Conservation (phyloP, 805 yeast genomes). For the Suhomyces sp. region DNA sequence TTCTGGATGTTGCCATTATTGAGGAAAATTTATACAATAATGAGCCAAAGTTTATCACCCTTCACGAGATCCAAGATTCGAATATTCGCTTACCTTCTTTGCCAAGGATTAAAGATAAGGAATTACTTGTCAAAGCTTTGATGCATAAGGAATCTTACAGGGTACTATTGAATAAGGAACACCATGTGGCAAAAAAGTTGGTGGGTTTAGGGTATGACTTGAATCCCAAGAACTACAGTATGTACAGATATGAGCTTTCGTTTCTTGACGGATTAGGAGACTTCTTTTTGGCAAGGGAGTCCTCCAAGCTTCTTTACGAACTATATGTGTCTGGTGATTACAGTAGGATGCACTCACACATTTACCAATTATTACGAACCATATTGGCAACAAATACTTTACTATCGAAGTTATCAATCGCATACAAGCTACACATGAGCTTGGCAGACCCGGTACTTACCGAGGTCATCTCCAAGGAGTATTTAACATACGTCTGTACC, state of each 20-base stretch:
- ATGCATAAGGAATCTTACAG: slow-evolving; percentile 38
- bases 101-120: slow-evolving; percentile 29
- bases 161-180: slow-evolving; percentile 26
- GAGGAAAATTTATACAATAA: slow-evolving; percentile 20
- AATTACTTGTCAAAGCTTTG: slow-evolving; percentile 31
- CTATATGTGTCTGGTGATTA: slow-evolving; percentile 15
- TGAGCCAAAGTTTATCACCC: slow-evolving; percentile 15
- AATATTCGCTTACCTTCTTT: slow-evolving; percentile 31
- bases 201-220: slow-evolving; percentile 16
- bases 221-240: slow-evolving; percentile 17
- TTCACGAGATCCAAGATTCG: slow-evolving; percentile 22
- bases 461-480: slow-evolving; percentile 20
- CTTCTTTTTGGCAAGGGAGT: slow-evolving; percentile 36
- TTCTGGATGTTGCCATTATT: slow-evolving; percentile 20
- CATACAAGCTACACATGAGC: slow-evolving; percentile 35
- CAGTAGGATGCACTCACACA: slow-evolving; percentile 9
- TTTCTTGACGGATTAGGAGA: slow-evolving; percentile 43
- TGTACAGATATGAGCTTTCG: slow-evolving; percentile 34
- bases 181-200: slow-evolving; percentile 24
- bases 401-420: slow-evolving; percentile 32
- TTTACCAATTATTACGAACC: slow-evolving; percentile 26
- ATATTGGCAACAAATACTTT: slow-evolving; percentile 39
- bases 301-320: slow-evolving; percentile 32
- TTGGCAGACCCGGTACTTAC: slow-evolving; percentile 29
- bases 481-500: slow-evolving; percentile 23